Percentiles rank a stretch among this genome's conserved stretches.
These are phyloP conservation scores for Dactylis glomerata DNA, from an alignment of 176 grass and related monocot species.

Conservation along the genomic window DNA sequence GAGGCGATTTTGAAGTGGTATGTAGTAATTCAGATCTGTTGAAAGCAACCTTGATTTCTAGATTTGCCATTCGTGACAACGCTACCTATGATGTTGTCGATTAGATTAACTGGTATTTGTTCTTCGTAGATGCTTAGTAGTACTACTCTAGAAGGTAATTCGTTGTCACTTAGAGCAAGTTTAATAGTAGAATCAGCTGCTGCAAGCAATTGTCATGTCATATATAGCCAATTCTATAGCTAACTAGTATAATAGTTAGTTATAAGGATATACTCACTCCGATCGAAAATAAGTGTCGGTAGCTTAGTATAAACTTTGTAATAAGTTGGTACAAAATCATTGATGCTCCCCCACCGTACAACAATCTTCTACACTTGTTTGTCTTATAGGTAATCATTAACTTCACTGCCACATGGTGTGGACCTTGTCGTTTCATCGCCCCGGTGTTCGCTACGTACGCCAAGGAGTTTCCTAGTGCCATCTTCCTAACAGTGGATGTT, in stretches of 20 bases:
- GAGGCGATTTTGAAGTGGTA: neutral
- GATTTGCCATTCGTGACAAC: neutral
- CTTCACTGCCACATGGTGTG: slow-evolving; percentile 80
- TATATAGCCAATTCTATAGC: too few species aligned
- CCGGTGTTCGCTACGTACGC: slow-evolving; percentile 46
- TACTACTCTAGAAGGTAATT: neutral
- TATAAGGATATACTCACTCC: too few species aligned
- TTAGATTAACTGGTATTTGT: neutral
- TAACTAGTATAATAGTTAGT: too few species aligned
- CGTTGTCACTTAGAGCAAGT: too few species aligned
- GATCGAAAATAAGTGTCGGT: too few species aligned
- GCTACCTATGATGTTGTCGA: neutral
- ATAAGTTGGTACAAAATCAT: too few species aligned
- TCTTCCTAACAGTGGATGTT: slow-evolving; percentile 78
- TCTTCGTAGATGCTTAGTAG: too few species aligned
- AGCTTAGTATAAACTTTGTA: too few species aligned
- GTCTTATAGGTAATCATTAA: slow-evolving; percentile 61
- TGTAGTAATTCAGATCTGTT: neutral
- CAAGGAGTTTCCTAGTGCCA: slow-evolving; percentile 39
- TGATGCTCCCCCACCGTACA: neutral
- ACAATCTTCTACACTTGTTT: neutral
- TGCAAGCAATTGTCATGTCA: too few species aligned
- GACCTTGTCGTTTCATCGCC: slow-evolving; percentile 58
- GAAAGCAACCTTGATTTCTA: neutral
- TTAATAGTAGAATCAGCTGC: too few species aligned